Evolutionary conservation across 345 rosid genomes (phyloP), one percentile per base, ranked within the genome.

Genomic region (Corchorus olitorius): DNA sequence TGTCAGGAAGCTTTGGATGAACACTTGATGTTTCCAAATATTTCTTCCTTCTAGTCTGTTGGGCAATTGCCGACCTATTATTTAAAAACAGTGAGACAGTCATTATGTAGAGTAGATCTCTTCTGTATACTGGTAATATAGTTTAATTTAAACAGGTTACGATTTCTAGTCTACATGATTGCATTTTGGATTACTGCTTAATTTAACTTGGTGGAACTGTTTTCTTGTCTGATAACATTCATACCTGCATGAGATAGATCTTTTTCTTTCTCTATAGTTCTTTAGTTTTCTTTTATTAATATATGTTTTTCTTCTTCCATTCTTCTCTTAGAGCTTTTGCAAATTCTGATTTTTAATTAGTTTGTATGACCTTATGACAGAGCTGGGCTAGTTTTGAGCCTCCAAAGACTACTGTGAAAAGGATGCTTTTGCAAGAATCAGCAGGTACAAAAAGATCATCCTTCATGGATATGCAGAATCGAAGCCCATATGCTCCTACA

Each of bases 361-460:
- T 60, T 80, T 19, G 53, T 49, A 50, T 80, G 76, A 76, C 54
- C 72, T 75, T 70, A 78, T 68, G 85, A 71, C 89, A 96, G 99
- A 90, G 91, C 79, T 91, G 90, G 97, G 89, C 91, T 70, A 89
- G 86, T 79, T 96, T 89, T 84, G 93, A 89, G 84, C 98, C 99
- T 69, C 85, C 97, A 56, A 96, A 90, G 80, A 96, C 99, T 79
- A 96, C 93, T 71, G 92, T 93, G 54, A 94, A 90, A 84, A 88
- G 99, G 88, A 87, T 93, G 77, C 84, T 89, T 84, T 79, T 91
- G 83, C 88, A 84, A 83, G 93, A 90, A 79, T 81, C 69, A 73
- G 78, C 79, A 45, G 77, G 77, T 84, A 74, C 73, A 34, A 75
- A 79, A 71, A 88, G 82, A 80, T 85, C 85, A 53, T 79, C 81